Base-by-base conservation (phyloP, 495 filamentous ascomycete genomes). In the Platismatia glauca region DNA sequence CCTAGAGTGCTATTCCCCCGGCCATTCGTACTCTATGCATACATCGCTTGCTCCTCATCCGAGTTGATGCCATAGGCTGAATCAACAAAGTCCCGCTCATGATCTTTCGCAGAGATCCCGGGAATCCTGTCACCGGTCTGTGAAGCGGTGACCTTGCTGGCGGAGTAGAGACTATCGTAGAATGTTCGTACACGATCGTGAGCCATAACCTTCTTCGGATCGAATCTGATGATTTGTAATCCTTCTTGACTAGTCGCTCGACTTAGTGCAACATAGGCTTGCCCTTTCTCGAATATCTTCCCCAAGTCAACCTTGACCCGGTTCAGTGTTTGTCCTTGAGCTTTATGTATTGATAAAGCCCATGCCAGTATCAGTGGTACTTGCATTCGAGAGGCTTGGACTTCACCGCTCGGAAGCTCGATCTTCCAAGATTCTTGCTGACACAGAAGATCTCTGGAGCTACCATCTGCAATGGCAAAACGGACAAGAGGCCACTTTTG, bases 281-380 rank as follows among this genome's bases (percentile, higher is more conserved):
- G 94, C 0, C 94, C 94, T 72, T 96, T 97, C 72, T 97, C 94
- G 68, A 98, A 98, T 12, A 94, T 90, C 66, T 80, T 86, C 20
- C 90, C 90, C 0, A 98, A 79, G 68, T 97, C 91, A 8, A 98
- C 92, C 72, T 95, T 96, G 55, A 97, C 95, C 20, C 94, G 81
- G 69, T 96, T 91, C 52, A 98, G 78, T 18, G 94, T 97, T 71
- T 97, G 95, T 0, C 94, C 94, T 71, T 98, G 94, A 12, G 95
- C 94, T 75, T 98, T 98, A 78, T 98, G 94, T 65, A 98, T 97
- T 3, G 90, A 95, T 20, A 98, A 76, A 18, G 94, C 95, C 94
- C 94, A 97, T 2, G 94, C 94, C 15, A 98, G 80, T 58, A 97
- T 97, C 38, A 98, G 79, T 3, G 94, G 64, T 12, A 82, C 74